Evolutionary conservation across 768 basidiomycete species (phyloP).

Genomic region (Pulveroboletus sp.): DNA sequence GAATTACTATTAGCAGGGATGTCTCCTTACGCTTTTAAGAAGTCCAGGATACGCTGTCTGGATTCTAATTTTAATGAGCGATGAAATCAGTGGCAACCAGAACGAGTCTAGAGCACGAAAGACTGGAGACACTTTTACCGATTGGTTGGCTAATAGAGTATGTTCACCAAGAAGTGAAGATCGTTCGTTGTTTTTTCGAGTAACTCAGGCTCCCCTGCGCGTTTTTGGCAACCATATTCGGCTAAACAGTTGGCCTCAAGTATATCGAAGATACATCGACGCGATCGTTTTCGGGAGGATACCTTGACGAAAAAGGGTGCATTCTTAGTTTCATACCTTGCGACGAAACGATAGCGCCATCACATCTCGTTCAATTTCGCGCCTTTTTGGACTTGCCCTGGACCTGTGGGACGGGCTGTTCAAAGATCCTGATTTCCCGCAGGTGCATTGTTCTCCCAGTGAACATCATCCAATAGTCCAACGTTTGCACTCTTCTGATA

Average conservation of each 20-base stretch:
- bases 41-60: conserved; percentile 58
- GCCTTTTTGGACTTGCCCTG: conserved; percentile 55
- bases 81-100: conserved; percentile 68
- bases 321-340: conserved; percentile 51
- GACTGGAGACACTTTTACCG: conserved; percentile 50
- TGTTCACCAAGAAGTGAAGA: conserved; percentile 59
- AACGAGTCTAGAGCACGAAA: conserved; percentile 49
- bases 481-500: conserved; percentile 41
- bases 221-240: no score
- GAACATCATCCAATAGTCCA: conserved; percentile 69
- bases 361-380: conserved; percentile 60
- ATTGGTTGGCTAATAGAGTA: conserved; percentile 51
- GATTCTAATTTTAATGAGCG: conserved; percentile 60
- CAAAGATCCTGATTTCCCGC: conserved; percentile 55
- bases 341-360: conserved; percentile 68
- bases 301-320: conserved; percentile 52
- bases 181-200: no score
- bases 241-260: conserved; percentile 22
- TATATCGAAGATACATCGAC: conserved; percentile 55
- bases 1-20: conserved; percentile 59
- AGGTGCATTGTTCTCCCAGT: no score
- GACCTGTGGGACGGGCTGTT: conserved; percentile 63
- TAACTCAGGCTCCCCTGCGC: no score
- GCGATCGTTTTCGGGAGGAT: conserved; percentile 59
- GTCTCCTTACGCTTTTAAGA: conserved; percentile 56